phyloP scores from a whole-genome alignment of 2,329 filamentous ascomycete species.

The Clarireedia sp. region DNA sequence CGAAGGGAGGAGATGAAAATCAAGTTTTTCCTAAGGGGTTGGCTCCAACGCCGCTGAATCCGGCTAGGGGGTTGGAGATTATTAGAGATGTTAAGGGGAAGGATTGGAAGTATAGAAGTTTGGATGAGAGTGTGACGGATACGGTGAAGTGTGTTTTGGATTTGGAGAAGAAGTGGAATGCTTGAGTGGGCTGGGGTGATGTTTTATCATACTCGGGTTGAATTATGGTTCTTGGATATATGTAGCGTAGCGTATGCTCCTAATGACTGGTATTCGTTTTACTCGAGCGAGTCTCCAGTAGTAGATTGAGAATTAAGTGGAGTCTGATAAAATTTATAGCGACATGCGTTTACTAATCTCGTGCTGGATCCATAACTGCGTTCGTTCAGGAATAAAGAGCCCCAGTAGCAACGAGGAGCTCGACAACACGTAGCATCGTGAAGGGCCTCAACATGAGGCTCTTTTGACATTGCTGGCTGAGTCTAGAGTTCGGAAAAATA shows the following conservation, averaged over 20 bases:
- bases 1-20: slow-evolving; percentile 33
- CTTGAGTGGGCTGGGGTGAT: not conserved
- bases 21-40: slow-evolving; percentile 19
- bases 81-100: slow-evolving; percentile 2
- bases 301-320: no score
- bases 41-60: slow-evolving; percentile 21
- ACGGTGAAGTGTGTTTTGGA: slow-evolving; percentile 24
- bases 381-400: no score
- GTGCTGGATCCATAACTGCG: no score
- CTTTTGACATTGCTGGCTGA: no score
- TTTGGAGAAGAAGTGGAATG: slow-evolving; percentile 18
- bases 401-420: no score
- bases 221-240: not conserved
- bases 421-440: no score
- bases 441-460: no score
- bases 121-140: slow-evolving; percentile 26
- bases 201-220: not conserved
- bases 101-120: slow-evolving; percentile 21
- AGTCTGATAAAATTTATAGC: no score
- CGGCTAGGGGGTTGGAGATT: slow-evolving; percentile 13
- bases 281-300: no score
- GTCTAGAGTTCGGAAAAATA: no score
- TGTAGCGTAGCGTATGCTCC: not conserved
- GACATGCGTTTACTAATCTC: no score
- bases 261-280: no score